These are phyloP conservation scores for Parsonsia alboflavescens DNA, from an alignment of 257 asterid species.

Conservation along the genomic window DNA sequence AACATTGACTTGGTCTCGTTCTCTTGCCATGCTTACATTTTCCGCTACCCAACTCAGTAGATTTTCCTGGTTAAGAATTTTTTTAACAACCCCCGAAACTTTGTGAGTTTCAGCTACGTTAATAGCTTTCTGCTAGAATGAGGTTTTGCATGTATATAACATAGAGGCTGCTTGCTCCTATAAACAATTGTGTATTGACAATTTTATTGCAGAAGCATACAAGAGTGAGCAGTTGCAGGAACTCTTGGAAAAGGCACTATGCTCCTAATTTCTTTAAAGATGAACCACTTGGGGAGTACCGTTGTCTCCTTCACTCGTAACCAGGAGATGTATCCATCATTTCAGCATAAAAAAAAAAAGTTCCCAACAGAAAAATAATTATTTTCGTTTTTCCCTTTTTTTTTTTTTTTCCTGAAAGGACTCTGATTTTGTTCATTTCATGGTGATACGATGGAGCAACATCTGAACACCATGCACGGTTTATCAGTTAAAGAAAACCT, in stretches of 20 bases:
- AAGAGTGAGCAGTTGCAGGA: slow-evolving; percentile 28
- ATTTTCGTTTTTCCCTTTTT: too few species aligned
- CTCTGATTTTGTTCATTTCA: neutral
- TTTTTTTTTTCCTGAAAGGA: neutral
- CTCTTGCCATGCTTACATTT: neutral
- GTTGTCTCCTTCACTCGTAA: neutral
- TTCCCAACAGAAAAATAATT: too few species aligned
- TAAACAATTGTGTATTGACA: neutral
- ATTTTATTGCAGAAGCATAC: slow-evolving; percentile 23
- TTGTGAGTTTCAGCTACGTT: neutral
- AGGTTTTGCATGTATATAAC: neutral
- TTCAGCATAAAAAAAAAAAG: too few species aligned
- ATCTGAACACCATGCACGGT: neutral
- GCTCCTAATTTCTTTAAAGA: slow-evolving; percentile 8
- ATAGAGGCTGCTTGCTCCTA: neutral
- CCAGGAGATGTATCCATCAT: neutral
- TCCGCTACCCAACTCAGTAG: neutral
- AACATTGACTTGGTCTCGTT: neutral
- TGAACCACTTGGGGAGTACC: neutral
- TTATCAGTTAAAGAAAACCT: neutral
- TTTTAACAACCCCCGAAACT: neutral
- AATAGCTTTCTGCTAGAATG: neutral
- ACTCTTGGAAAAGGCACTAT: slow-evolving; percentile 23
- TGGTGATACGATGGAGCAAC: neutral
- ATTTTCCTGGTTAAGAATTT: neutral